phyloP scores from a whole-genome alignment of 2,329 filamentous ascomycete species.

The Xylaria sp. region DNA sequence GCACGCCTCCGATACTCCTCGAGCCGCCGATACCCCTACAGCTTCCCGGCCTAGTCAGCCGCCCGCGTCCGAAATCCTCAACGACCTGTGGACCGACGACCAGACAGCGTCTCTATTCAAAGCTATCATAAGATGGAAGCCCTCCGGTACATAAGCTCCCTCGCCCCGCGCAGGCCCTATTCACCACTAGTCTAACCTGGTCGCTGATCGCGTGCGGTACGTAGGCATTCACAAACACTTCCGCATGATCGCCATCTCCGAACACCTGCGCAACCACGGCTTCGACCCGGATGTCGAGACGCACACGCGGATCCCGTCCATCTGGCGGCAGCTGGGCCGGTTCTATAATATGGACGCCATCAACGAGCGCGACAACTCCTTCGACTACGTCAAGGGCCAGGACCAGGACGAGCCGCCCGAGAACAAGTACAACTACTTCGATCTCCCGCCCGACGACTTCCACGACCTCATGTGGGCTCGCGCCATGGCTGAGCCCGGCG shows the following conservation, averaged over 20 bases:
- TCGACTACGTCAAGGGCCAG: constrained; percentile 42
- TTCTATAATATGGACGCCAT: constrained; percentile 86
- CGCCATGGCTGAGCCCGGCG: constrained; percentile 48
- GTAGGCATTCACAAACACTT: constrained; percentile 92
- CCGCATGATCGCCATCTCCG: constrained; percentile 83
- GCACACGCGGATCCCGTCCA: constrained; percentile 87
- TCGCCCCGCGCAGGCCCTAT: too few species aligned
- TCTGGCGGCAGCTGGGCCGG: constrained; percentile 84
- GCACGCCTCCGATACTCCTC: constrained; percentile 54
- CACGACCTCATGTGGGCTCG: constrained; percentile 51
- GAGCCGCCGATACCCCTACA: constrained; percentile 43
- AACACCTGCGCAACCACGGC: constrained; percentile 78
- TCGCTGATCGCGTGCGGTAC: constrained; percentile 15
- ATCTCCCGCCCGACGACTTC: constrained; percentile 56
- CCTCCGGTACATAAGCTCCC: constrained; percentile 65
- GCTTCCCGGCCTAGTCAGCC: constrained; percentile 41
- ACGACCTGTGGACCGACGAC: constrained; percentile 91
- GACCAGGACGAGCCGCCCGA: constrained; percentile 44
- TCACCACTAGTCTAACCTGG: too few species aligned
- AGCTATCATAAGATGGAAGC: constrained; percentile 91
- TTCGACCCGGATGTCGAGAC: constrained; percentile 69
- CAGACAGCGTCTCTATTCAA: constrained; percentile 93
- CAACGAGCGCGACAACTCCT: constrained; percentile 77
- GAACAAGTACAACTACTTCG: constrained; percentile 68
- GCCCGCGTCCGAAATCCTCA: constrained; percentile 44